Percentiles rank a stretch among this genome's conserved stretches.
Conservation (phyloP, 2,329 filamentous ascomycete genomes). For the Monascus ruber region DNA sequence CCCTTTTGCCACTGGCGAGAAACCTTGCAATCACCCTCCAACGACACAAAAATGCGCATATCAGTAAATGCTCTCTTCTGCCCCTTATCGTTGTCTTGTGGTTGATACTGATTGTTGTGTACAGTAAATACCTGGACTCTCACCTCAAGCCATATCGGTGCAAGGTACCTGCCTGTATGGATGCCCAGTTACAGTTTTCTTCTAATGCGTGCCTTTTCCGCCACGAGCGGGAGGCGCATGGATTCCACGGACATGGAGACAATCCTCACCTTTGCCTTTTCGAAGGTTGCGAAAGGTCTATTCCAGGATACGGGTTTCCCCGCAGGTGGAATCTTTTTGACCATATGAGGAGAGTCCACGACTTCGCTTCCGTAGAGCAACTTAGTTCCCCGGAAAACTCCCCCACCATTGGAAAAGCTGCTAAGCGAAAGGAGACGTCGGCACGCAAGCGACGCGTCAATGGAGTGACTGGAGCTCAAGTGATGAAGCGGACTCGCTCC, state of each 20-base stretch:
- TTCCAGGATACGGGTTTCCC: conserved; percentile 78
- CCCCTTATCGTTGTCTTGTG: conserved; percentile 9
- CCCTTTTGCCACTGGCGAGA: conserved; percentile 59
- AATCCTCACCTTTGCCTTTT: conserved; percentile 87
- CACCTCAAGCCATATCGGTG: conserved; percentile 94
- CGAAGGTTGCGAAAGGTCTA: conserved; percentile 72
- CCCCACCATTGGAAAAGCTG: conserved; percentile 14
- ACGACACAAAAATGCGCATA: conserved; percentile 99
- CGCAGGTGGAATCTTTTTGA: conserved; percentile 92
- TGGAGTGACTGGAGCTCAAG: conserved; percentile 24
- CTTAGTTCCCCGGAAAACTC: conserved; percentile 32
- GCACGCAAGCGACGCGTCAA: conserved; percentile 30
- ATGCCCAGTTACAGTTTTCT: conserved; percentile 82
- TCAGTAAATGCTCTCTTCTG: conserved; percentile 56
- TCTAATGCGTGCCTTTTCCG: conserved; percentile 90
- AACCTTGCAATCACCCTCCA: conserved; percentile 75
- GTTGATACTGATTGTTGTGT: conserved; percentile 10
- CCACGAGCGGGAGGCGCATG: conserved; percentile 90
- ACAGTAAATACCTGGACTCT: conserved; percentile 91
- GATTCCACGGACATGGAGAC: conserved; percentile 86
- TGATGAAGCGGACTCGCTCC: conserved; percentile 33
- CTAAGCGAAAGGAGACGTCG: conserved; percentile 30
- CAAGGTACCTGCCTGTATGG: conserved; percentile 73
- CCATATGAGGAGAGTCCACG: conserved; percentile 92
- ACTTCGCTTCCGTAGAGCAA: conserved; percentile 38